phyloP scores from a whole-genome alignment of 192 early-diverging fungal genomes.

The Coemansia sp. region DNA sequence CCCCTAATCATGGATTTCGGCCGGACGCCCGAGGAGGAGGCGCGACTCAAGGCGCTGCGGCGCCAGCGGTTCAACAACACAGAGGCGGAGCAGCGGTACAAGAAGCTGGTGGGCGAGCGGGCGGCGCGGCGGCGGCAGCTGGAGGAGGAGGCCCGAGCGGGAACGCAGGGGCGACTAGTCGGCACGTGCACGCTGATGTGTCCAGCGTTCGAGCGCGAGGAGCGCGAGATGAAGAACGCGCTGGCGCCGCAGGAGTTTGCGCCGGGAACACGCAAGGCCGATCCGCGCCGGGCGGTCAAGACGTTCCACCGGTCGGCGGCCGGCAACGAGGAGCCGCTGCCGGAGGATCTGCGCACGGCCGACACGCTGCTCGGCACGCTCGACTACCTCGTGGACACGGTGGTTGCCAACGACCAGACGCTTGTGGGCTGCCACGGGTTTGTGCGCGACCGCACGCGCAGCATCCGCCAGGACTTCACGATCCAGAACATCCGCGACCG shows the following conservation, averaged over 20 bases:
- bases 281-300: slow-evolving; percentile 75
- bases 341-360: slow-evolving; percentile 86
- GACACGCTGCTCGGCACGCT: slow-evolving; percentile 64
- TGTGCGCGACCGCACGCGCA: slow-evolving; percentile 81
- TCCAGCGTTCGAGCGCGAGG: slow-evolving; percentile 83
- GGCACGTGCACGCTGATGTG: slow-evolving; percentile 90
- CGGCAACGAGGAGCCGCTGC: slow-evolving; percentile 81
- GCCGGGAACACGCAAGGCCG: slow-evolving; percentile 62
- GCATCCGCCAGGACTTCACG: slow-evolving; percentile 85
- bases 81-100: slow-evolving; percentile 32
- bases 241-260: slow-evolving; percentile 71
- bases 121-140: slow-evolving; percentile 64
- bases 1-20: slow-evolving; percentile 26
- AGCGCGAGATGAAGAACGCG: slow-evolving; percentile 76
- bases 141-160: slow-evolving; percentile 57
- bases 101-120: slow-evolving; percentile 66
- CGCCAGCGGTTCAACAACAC: slow-evolving; percentile 51
- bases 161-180: slow-evolving; percentile 64
- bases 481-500: slow-evolving; percentile 76
- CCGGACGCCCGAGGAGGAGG: slow-evolving; percentile 34
- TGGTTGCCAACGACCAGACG: slow-evolving; percentile 56
- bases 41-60: slow-evolving; percentile 43
- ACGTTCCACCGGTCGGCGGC: slow-evolving; percentile 83
- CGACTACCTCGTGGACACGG: slow-evolving; percentile 63
- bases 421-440: slow-evolving; percentile 74